Percentiles rank a stretch among this genome's conserved stretches.
These are phyloP conservation scores for Penicillium sp. DNA, from an alignment of 2,329 filamentous ascomycete genomes.

Conservation along the genomic window DNA sequence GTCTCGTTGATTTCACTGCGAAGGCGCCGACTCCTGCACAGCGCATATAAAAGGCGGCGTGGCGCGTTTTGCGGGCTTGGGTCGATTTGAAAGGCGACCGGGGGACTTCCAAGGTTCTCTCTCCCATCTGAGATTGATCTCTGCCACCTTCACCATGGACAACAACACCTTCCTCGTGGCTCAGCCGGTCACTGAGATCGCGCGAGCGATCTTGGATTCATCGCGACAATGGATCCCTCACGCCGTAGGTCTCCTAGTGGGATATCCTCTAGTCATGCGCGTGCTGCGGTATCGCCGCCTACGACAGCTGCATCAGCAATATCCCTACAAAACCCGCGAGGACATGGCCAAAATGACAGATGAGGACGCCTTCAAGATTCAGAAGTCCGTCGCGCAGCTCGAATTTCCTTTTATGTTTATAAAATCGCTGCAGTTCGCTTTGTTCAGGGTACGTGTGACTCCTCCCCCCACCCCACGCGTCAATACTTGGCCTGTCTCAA, in stretches of 20 bases:
- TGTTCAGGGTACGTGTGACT: slow-evolving; percentile 59
- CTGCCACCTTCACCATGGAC: slow-evolving; percentile 14
- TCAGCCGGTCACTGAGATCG: slow-evolving; percentile 6
- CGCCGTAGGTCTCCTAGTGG: slow-evolving; percentile 24
- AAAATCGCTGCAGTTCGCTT: slow-evolving; percentile 61
- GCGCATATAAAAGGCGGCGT: neutral
- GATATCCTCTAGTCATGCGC: slow-evolving; percentile 33
- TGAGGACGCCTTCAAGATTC: slow-evolving; percentile 57
- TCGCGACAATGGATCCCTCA: slow-evolving; percentile 28
- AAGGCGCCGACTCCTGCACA: neutral
- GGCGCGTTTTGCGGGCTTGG: neutral
- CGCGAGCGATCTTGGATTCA: slow-evolving; percentile 4
- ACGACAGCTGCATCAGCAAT: slow-evolving; percentile 46
- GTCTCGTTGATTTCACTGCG: neutral
- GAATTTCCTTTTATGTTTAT: slow-evolving; percentile 61
- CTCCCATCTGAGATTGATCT: no score
- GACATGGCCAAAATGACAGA: slow-evolving; percentile 59
- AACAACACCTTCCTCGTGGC: slow-evolving; percentile 2
- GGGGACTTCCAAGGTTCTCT: no score
- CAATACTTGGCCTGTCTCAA: no score
- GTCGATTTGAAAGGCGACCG: neutral
- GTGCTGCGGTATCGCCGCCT: slow-evolving; percentile 38
- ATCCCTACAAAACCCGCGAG: slow-evolving; percentile 50
- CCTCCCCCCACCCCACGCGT: neutral
- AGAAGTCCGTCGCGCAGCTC: slow-evolving; percentile 49